A percentile compares a stretch with the other conserved stretches of the same genome.
Evolutionary conservation across 1,284 basidiomycete species (phyloP).

Genomic region (Heterobasidion occidentale): DNA sequence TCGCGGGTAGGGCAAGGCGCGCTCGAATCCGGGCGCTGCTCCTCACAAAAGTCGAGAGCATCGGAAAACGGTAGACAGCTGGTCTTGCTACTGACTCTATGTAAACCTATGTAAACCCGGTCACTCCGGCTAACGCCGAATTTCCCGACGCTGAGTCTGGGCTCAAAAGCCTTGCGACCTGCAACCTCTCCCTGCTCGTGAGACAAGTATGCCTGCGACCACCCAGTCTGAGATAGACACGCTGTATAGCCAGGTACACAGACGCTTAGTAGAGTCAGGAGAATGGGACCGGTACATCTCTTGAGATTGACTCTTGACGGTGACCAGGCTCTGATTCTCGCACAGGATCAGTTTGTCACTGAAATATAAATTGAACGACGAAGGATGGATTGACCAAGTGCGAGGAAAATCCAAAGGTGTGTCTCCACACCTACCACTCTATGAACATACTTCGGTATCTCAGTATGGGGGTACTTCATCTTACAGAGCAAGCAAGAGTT

Average conservation of each 20-base stretch:
- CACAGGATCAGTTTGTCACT: constrained; percentile 12
- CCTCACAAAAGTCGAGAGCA: not conserved
- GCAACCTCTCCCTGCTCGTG: not conserved
- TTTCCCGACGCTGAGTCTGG: too few relatives aligned
- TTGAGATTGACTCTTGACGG: not conserved
- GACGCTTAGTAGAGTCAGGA: constrained; percentile 14
- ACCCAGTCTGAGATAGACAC: constrained; percentile 10
- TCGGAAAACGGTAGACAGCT: not conserved
- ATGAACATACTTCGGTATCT: not conserved
- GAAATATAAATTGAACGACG: constrained; percentile 13
- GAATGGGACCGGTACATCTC: constrained; percentile 15
- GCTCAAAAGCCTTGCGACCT: not conserved
- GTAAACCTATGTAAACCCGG: too few relatives aligned
- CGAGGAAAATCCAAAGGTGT: constrained; percentile 12
- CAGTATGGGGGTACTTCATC: not conserved
- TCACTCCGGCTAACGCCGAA: too few relatives aligned
- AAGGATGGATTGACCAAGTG: constrained; percentile 14
- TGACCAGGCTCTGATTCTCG: not conserved
- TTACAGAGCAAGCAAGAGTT: constrained; percentile 11
- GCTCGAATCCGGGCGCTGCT: not conserved
- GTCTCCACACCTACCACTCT: not conserved
- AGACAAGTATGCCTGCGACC: constrained; percentile 7
- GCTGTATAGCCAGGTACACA: constrained; percentile 12
- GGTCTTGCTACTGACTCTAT: too few relatives aligned
- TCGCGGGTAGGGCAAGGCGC: not conserved